Evolutionary conservation across 306 rosid genomes (phyloP).

Genomic region (Pyrus bretschneideri): DNA sequence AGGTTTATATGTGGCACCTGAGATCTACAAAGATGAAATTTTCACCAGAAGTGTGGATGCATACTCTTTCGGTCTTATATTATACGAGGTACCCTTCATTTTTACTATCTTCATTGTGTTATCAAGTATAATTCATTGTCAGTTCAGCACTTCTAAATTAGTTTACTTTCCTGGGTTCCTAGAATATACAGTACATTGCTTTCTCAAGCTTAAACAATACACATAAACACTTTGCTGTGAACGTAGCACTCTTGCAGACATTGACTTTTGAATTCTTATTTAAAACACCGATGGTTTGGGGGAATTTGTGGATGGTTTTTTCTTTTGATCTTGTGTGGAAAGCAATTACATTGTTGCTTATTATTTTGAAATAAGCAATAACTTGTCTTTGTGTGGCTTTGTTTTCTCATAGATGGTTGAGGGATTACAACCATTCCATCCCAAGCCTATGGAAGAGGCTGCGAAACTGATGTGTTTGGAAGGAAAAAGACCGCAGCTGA

Average conservation of each 20-base stretch:
- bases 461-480: conserved; percentile 57
- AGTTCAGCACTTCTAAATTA: not conserved
- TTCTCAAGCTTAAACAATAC: not conserved
- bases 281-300: conserved; percentile 2
- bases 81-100: conserved; percentile 65
- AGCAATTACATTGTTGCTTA: not conserved
- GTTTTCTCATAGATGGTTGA: conserved; percentile 66
- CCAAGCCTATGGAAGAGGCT: conserved; percentile 65
- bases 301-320: not conserved
- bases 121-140: conserved; percentile 12
- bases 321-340: not conserved
- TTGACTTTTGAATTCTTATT: not conserved
- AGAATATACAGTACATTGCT: not conserved
- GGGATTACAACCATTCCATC: conserved; percentile 71
- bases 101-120: not conserved
- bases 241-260: not conserved
- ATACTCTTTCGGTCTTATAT: conserved; percentile 80
- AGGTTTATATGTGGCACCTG: conserved; percentile 92
- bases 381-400: not conserved
- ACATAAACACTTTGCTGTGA: not conserved
- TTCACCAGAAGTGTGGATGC: conserved; percentile 86
- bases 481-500: conserved; percentile 71
- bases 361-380: not conserved
- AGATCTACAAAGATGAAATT: conserved; percentile 63
- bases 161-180: conserved; percentile 1